Percentiles rank a stretch among this genome's conserved stretches.
These are phyloP conservation scores for Candida sp. DNA, from an alignment of 1,139 yeast species.

Conservation along the genomic window DNA sequence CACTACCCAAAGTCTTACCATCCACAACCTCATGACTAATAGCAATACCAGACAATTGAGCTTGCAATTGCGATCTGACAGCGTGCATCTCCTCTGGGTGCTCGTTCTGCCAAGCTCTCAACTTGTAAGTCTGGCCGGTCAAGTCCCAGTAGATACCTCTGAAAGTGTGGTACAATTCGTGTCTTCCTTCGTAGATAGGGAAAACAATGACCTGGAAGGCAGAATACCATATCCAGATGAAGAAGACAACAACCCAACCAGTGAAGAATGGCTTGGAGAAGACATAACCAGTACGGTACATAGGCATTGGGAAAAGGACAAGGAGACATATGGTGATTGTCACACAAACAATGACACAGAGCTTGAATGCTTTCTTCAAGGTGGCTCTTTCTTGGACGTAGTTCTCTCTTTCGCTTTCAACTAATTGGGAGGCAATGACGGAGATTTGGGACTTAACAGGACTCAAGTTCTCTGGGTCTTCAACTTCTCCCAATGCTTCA, in stretches of 20 bases:
- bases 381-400: slow-evolving; percentile 47
- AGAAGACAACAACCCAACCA: slow-evolving; percentile 81
- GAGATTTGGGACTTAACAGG: slow-evolving; percentile 43
- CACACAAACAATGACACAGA: slow-evolving; percentile 59
- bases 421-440: slow-evolving; percentile 50
- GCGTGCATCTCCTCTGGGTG: slow-evolving; percentile 76
- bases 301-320: slow-evolving; percentile 87
- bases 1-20: slow-evolving; percentile 29
- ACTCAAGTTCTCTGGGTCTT: slow-evolving; percentile 39
- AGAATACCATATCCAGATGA: slow-evolving; percentile 71
- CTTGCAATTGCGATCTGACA: slow-evolving; percentile 60
- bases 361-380: slow-evolving; percentile 54
- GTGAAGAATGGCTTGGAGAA: slow-evolving; percentile 77
- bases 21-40: slow-evolving; percentile 28
- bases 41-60: slow-evolving; percentile 31
- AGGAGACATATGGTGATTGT: slow-evolving; percentile 63
- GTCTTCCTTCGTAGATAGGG: slow-evolving; percentile 72
- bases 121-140: slow-evolving; percentile 73
- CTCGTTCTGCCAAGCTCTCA: slow-evolving; percentile 71
- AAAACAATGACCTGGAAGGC: slow-evolving; percentile 59
- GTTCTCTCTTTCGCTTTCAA: slow-evolving; percentile 33
- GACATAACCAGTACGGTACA: slow-evolving; percentile 77
- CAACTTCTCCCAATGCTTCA: slow-evolving; percentile 29
- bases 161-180: slow-evolving; percentile 60
- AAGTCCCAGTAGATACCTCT: slow-evolving; percentile 88